phyloP scores from a whole-genome alignment of 805 yeast species.

The Metschnikowia continentalis region DNA sequence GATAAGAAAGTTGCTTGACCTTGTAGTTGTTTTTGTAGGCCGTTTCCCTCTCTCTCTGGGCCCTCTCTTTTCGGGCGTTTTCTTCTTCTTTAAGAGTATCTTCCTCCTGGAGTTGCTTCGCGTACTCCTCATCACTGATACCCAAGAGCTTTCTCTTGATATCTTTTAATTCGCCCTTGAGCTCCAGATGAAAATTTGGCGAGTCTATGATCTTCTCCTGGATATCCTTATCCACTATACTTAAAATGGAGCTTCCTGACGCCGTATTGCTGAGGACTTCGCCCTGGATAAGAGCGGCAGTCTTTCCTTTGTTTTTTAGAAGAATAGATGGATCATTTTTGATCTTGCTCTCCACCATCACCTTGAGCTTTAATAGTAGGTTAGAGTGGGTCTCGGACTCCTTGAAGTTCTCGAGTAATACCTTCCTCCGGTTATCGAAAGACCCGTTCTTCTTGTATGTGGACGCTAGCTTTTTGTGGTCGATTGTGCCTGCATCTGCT shows the following conservation, averaged over 20 bases:
- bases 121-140: conserved; percentile 38
- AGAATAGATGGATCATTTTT: conserved; percentile 46
- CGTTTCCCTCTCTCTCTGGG: conserved; percentile 16
- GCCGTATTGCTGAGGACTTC: conserved; percentile 32
- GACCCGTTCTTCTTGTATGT: conserved; percentile 47
- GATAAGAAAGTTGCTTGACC: conserved; percentile 20
- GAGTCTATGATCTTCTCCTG: conserved; percentile 42
- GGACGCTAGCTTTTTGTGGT: conserved; percentile 38
- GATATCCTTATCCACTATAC: conserved; percentile 42
- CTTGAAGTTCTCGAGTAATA: conserved; percentile 41
- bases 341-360: conserved; percentile 44
- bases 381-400: conserved; percentile 38
- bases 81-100: conserved; percentile 17
- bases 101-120: conserved; percentile 22
- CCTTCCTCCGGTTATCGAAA: conserved; percentile 44
- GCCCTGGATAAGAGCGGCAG: conserved; percentile 51
- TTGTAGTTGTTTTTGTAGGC: conserved; percentile 28
- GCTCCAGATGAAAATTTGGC: conserved; percentile 33
- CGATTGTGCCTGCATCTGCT: conserved; percentile 6
- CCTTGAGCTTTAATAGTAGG: conserved; percentile 34
- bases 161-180: conserved; percentile 32
- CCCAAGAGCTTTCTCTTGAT: conserved; percentile 30
- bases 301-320: conserved; percentile 46
- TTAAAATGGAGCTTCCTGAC: conserved; percentile 24
- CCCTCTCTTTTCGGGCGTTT: conserved; percentile 14